phyloP scores from a whole-genome alignment of 306 rosid species.

The Casuarina equisetifolia region DNA sequence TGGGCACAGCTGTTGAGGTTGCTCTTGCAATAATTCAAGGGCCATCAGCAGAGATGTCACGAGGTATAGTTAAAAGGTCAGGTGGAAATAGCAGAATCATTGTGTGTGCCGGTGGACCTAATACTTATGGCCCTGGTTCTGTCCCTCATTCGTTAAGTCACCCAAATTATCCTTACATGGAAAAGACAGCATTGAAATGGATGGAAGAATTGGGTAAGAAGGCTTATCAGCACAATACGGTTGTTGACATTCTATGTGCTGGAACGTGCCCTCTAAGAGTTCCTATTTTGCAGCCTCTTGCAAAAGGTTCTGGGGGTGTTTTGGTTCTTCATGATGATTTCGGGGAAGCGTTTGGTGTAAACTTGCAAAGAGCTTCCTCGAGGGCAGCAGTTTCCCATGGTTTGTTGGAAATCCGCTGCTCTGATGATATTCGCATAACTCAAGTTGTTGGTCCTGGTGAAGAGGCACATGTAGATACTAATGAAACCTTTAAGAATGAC shows the following conservation, averaged over 20 bases:
- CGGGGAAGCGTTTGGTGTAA: conserved; percentile 99
- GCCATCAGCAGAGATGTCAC: conserved; percentile 90
- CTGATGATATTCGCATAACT: conserved; percentile 77
- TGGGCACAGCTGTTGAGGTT: conserved; percentile 93
- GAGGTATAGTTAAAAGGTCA: conserved; percentile 82
- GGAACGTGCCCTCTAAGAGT: conserved; percentile 98
- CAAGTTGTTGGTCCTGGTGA: conserved; percentile 96
- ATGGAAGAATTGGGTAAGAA: conserved; percentile 88
- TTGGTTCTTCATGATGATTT: conserved; percentile 96
- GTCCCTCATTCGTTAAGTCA: conserved; percentile 87
- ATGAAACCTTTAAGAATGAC: conserved; percentile 74
- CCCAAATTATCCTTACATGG: conserved; percentile 94
- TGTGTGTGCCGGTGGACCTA: conserved; percentile 96
- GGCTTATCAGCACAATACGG: conserved; percentile 73
- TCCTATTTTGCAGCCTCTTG: conserved; percentile 92
- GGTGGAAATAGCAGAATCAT: conserved; percentile 90
- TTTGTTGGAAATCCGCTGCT: conserved; percentile 74
- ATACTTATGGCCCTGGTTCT: conserved; percentile 93
- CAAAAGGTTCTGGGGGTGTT: conserved; percentile 95
- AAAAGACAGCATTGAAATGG: conserved; percentile 87
- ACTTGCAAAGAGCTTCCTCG: conserved; percentile 91
- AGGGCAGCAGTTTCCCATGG: conserved; percentile 95
- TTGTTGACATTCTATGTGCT: conserved; percentile 92
- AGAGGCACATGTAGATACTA: conserved; percentile 83
- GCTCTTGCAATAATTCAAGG: conserved; percentile 95